Percentiles rank a stretch among this genome's conserved stretches.
Conservation (phyloP, 75 land plant genomes). For the Selaginella tamariscina region DNA sequence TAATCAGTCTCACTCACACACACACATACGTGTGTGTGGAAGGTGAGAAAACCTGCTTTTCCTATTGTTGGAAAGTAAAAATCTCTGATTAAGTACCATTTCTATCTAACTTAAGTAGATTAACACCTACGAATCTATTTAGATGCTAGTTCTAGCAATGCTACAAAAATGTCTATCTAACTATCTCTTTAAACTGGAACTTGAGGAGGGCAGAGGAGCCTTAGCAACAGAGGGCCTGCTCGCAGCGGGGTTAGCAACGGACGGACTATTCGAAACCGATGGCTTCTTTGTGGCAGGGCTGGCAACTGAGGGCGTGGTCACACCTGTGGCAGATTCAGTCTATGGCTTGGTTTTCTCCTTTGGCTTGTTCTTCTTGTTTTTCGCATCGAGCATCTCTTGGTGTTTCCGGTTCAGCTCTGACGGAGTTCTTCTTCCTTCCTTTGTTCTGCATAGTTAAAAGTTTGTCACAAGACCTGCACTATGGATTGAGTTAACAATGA, state of each 20-base stretch:
- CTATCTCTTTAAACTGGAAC: background rate
- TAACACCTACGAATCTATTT: no score
- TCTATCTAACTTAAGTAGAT: no score
- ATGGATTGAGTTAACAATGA: no score
- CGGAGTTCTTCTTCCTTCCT: background rate
- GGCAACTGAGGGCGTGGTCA: background rate
- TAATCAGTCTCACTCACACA: no score
- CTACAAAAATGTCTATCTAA: background rate
- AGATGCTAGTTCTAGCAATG: no score
- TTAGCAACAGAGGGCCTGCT: background rate
- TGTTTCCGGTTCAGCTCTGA: background rate
- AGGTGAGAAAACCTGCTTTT: background rate
- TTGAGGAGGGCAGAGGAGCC: background rate
- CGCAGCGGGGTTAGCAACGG: background rate
- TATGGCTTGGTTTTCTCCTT: background rate
- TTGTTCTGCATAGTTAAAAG: no score
- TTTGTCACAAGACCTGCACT: no score
- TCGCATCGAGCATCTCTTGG: background rate
- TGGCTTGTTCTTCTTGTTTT: background rate
- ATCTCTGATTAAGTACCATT: no score
- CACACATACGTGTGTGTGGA: no score
- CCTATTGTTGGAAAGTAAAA: background rate
- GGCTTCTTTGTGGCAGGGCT: no score
- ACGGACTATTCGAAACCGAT: background rate
- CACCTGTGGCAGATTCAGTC: background rate